Conservation (phyloP, 2,329 filamentous ascomycete genomes). For the Exophiala sideris region DNA sequence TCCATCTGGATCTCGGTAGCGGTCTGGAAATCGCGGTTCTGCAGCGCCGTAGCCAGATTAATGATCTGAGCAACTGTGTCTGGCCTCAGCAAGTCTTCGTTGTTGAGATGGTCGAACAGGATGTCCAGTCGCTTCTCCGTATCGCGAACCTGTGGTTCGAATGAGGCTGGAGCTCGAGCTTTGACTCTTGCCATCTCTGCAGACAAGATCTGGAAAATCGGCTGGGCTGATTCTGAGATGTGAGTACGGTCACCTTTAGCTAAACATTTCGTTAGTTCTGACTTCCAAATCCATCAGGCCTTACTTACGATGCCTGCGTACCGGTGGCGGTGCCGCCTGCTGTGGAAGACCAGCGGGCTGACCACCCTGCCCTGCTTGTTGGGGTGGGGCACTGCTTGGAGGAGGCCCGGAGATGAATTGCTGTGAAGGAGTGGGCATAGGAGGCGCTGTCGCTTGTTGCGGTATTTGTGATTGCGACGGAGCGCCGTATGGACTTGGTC, state of each 20-base stretch:
- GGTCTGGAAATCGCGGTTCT: slow-evolving; percentile 64
- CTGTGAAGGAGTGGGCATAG: slow-evolving; percentile 40
- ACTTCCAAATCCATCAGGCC: not conserved
- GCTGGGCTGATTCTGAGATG: slow-evolving; percentile 72
- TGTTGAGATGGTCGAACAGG: slow-evolving; percentile 96
- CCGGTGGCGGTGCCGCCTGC: slow-evolving; percentile 48
- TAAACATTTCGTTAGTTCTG: slow-evolving; percentile 32
- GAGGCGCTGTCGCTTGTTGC: slow-evolving; percentile 36
- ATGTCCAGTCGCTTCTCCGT: slow-evolving; percentile 89
- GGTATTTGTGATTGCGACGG: slow-evolving; percentile 45
- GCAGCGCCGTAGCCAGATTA: slow-evolving; percentile 59
- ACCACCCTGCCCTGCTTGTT: slow-evolving; percentile 47
- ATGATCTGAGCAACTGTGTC: slow-evolving; percentile 57
- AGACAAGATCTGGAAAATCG: slow-evolving; percentile 75
- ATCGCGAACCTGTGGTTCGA: slow-evolving; percentile 85
- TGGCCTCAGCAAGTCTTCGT: slow-evolving; percentile 80
- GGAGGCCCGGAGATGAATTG: slow-evolving; percentile 49
- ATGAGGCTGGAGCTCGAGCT: slow-evolving; percentile 76
- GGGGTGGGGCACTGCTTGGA: slow-evolving; percentile 46
- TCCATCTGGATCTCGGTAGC: slow-evolving; percentile 69
- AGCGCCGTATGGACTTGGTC: slow-evolving; percentile 45
- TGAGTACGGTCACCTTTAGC: slow-evolving; percentile 81
- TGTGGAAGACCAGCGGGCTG: slow-evolving; percentile 50
- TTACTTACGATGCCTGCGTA: slow-evolving; percentile 64
- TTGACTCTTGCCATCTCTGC: slow-evolving; percentile 88